Evolutionary conservation across 495 filamentous ascomycete genomes (phyloP), one percentile per base, ranked within the genome.

Genomic region (Clavariopsis aquatica): DNA sequence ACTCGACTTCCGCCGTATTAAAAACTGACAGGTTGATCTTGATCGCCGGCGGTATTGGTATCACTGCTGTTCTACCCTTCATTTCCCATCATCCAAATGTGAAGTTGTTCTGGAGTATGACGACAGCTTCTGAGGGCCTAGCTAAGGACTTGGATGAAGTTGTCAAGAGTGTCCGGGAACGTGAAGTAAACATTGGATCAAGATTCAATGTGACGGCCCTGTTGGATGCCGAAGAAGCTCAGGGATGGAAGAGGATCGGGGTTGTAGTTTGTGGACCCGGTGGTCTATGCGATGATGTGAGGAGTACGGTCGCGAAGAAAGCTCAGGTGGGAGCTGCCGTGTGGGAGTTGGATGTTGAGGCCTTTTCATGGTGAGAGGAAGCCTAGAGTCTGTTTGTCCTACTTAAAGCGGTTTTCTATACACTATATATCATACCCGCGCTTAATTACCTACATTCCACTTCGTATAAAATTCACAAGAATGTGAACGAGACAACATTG

Each of bases 11-110:
- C 13, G 52, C 1, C 4, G 27, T 71, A 19, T 54, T 71, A 0
- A 9, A 29, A 8, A 45, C 28, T 9, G 69, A 71, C 36, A 54
- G 69, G 1, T 52, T 81, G 36, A n/a, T 80, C 26, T 69, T 80
- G n/a, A 74, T 81, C 34, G 73, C 59, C 0, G 79, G 78, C 10
- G 79, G 78, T 13, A 78, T 81, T 28, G 79, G 79, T 17, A 76
- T 81, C 57, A 80, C 78, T 0, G 71, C 73, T 27, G 5, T 78
- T 6, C 45, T 79, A 5, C 63, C 74, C 1, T 76, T 52, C 24
- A 23, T 71, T 10, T 0, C 13, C 27, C 45, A 54, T 51, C 77
- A 79, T 31, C 41, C 0, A 13, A 79, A 79, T 47, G 67, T 74
- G 28, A 81, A 78, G 62, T 56, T 82, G 9, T 49, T 17, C 20